Evolutionary conservation across 352 stramenopile species (phyloP).

Genomic region (Pythium scleroteichum): DNA sequence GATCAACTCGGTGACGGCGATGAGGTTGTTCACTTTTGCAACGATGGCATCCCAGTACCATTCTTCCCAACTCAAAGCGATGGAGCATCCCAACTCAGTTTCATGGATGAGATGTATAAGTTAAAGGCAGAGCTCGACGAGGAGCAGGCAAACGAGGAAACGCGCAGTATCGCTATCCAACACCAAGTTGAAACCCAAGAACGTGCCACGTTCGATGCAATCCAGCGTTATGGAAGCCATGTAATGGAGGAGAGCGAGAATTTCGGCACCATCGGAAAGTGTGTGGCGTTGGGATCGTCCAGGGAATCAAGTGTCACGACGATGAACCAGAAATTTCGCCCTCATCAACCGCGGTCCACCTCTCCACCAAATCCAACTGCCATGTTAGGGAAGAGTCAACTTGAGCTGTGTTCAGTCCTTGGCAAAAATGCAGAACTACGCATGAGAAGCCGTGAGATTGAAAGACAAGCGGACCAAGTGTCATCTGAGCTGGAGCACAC

Average conservation of each 20-base stretch:
- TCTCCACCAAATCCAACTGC: conserved; percentile 11
- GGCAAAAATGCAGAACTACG: conserved; percentile 68
- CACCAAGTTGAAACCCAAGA: conserved; percentile 25
- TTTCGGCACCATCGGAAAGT: conserved; percentile 20
- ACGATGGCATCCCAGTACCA: conserved; percentile 3
- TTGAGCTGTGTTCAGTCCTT: conserved; percentile 55
- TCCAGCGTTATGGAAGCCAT: conserved; percentile 20
- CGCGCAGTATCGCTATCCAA: conserved; percentile 7
- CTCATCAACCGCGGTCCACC: conserved; percentile 19
- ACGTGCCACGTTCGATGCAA: conserved; percentile 23
- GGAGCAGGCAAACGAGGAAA: conserved; percentile 16
- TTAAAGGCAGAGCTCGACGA: conserved; percentile 49
- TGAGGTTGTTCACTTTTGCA: conserved; percentile 18
- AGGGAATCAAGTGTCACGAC: conserved; percentile 15
- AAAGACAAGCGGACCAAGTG: conserved; percentile 45
- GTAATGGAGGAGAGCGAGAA: conserved; percentile 29
- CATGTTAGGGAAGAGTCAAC: conserved; percentile 42
- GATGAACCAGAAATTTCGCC: conserved; percentile 22
- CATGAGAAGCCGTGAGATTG: conserved; percentile 55
- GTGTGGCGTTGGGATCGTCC: conserved; percentile 7
- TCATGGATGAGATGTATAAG: conserved; percentile 77
- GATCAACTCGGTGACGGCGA: not conserved
- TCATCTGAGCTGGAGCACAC: conserved; percentile 48
- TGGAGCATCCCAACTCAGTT: conserved; percentile 47
- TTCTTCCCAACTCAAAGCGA: conserved; percentile 23